Base-by-base conservation (phyloP, 1,284 basidiomycete genomes). In the Ceratobasidium papillatum region DNA sequence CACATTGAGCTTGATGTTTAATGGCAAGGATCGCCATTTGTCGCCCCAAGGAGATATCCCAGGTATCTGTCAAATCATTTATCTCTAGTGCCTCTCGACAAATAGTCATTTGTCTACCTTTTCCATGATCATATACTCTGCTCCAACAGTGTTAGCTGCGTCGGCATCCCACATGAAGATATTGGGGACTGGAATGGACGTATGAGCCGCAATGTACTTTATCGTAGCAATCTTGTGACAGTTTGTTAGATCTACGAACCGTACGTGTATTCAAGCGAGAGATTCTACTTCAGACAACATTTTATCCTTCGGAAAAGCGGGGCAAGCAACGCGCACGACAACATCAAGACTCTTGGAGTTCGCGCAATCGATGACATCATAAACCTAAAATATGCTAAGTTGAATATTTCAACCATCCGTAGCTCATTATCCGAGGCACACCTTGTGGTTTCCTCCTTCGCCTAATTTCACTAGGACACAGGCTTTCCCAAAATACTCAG, bases 91-190 rank as follows among this genome's bases (percentile, higher is more conserved):
- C n/a, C n/a, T 8, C n/a, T 51, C 47, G n/a, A 17, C 19, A n/a
- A 54, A 22, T 2, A n/a, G 25, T n/a, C 34, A 19, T 27, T 34
- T 38, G 52, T 17, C 32, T 36, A 78, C 78, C 75, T 78, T 79
- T 62, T 79, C 65, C 47, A 79, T 65, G 27, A 79, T 77, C 78
- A 79, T 78, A 66, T 79, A 79, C 64, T 79, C 78, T 17, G 61
- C 59, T 22, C 78, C 78, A 34, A 77, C 78, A 4, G 75, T 62
- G 68, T 78, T 79, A 45, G 59, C 58, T 32, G 47, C 56, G 52
- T 78, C 76, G 17, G 77, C 56, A 56, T 76, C 77, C 71, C 76
- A 79, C 8, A 64, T 45, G 51, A 76, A 71, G 17, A 79, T 75
- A 61, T 54, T 51, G 3, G 78, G 78, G 32, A 77, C 75, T 30